Base-by-base conservation (phyloP, 2,329 filamentous ascomycete species). In the Acrodontium crateriforme region DNA sequence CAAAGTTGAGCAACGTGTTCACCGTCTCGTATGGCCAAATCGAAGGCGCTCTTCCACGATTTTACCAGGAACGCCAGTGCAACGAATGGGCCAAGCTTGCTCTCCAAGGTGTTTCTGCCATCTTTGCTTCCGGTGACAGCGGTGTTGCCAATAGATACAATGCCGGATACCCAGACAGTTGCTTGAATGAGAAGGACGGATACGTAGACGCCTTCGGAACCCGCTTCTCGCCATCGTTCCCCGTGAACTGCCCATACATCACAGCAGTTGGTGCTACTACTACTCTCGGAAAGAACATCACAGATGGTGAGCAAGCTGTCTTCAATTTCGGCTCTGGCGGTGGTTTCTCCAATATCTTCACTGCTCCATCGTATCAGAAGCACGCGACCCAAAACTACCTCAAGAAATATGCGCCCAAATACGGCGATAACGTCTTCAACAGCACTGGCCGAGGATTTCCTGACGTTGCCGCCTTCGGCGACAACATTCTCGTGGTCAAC, bases 1-100 rank as follows among this genome's bases (percentile, higher is more conserved):
- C 26, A 9, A 28, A 30, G 10, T 25, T 19, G 10, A 32, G 26
- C 1, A 65, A 70, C 30, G 65, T 71, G 6, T 63, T 79, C 41
- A 67, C 63, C 25, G 69, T 67, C 9, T 75, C 70, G 0, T 79
- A 78, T 44, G 71, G 71, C 25, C 70, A 76, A 32, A 62, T 67
- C 29, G 73, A 78, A 49, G 65, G 73, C 42, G 63, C 59, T 3
- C 54, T 78, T 0, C 72, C 73, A 0, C 44, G 54, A 3, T 59
- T 61, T 11, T 79, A 77, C 41, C 66, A 69, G 10, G 53, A 58
- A 25, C 62, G 63, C 25, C 69, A 76, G 10, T 78, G 74, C 56
- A 63, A 67, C 36, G 55, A 72, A 41, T 73, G 75, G 41, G 67
- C 65, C 29, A 63, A 22, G 39, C 65, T 78, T 24, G 72, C 70